Evolutionary conservation across 148 eudicot species (phyloP), one percentile per base, ranked within the genome.

Genomic region (Fagopyrum tataricum): DNA sequence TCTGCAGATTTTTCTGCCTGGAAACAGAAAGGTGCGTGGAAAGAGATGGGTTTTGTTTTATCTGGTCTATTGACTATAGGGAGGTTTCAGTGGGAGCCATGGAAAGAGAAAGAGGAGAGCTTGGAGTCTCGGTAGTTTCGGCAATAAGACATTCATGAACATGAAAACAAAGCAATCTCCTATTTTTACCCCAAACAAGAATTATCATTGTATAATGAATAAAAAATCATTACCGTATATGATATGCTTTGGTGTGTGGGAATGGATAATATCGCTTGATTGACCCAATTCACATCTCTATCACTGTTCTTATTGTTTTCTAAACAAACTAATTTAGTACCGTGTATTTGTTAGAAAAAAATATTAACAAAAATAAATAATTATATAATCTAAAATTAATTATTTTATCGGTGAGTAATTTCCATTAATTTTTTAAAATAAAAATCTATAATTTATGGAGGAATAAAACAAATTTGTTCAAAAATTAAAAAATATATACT

Each of bases 31-130:
- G 71, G 15, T n/a, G 39, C 11, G 48, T 12, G 55, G 73, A 71
- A 26, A 23, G 40, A 18, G 51, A 70, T 6, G 55, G 37, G 39
- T 31, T 71, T 71, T 42, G 73, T 31, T 71, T 71, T n/a, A 55
- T 13, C 55, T 31, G 69, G 43, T 64, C 20, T 64, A 64, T 39
- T 9, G 44, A 43, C 20, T 64, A 64, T 39, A 18, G 44, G 69
- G 9, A 15, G 69, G 20, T 64, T 64, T 71, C 56, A 71, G 73
- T 71, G 73, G 73, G 51, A 40, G 55, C 73, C 73, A 71, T 47
- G 51, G 47, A 47, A 11, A 18, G 55, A 21, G 73, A 71, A n/a
- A 70, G 53, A 71, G 56, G 73, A 61, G 49, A 31, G 18, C 43
- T 64, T 14, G 20, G 49, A 39, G 14, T 64, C 20, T 37, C 18